These are phyloP conservation scores for Phytopythium delawarense DNA, from an alignment of 352 stramenopile genomes.

Conservation along the genomic window DNA sequence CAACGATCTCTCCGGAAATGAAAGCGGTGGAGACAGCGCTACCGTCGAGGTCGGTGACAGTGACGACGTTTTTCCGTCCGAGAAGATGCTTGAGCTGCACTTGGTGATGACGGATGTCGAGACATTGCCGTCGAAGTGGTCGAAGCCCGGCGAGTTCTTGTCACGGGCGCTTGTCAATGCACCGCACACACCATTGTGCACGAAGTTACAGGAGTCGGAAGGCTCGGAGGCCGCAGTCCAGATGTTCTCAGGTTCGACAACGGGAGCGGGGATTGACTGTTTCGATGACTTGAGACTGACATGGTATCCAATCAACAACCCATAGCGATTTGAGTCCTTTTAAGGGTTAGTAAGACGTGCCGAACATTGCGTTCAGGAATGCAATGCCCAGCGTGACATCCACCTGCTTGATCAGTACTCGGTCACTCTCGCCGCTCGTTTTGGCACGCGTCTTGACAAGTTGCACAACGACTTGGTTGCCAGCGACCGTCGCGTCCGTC, in stretches of 20 bases:
- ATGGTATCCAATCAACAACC: constrained; percentile 6
- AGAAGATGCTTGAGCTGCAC: background rate
- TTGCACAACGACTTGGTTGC: constrained; percentile 23
- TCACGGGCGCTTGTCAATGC: background rate
- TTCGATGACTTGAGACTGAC: constrained; percentile 6
- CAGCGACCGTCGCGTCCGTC: constrained; percentile 8
- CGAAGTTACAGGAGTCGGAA: background rate
- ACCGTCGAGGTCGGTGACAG: background rate
- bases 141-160: background rate
- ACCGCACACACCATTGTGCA: background rate
- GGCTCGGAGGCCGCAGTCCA: background rate
- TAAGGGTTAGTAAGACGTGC: constrained; percentile 25
- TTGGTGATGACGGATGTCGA: background rate
- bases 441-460: constrained; percentile 12
- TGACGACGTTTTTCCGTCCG: background rate
- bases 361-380: constrained; percentile 53
- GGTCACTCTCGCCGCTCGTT: constrained; percentile 12
- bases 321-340: background rate
- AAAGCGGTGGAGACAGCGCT: background rate
- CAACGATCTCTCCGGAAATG: background rate
- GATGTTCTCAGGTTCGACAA: background rate
- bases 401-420: constrained; percentile 28
- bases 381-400: constrained; percentile 29
- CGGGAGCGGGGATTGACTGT: constrained; percentile 5
- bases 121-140: background rate